These are phyloP conservation scores for Kurtzmaniella quercitrusa DNA, from an alignment of 1,139 yeast species.

Conservation along the genomic window DNA sequence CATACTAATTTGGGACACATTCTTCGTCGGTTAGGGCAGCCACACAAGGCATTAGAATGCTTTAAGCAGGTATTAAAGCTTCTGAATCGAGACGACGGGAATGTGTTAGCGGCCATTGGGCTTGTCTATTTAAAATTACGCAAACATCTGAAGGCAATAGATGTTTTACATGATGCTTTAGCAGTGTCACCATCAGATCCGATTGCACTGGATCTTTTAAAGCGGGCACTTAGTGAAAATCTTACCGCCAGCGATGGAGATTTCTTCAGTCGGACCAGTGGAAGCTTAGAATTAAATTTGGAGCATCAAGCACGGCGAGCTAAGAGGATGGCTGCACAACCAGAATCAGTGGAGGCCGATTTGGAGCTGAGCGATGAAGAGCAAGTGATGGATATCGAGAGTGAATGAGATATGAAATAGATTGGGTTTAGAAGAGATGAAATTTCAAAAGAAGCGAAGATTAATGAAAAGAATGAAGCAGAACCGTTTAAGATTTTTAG, in stretches of 20 bases:
- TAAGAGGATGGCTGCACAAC: slow-evolving; percentile 19
- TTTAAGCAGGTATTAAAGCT: slow-evolving; percentile 73
- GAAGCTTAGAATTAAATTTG: background rate
- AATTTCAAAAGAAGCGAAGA: background rate
- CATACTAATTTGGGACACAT: slow-evolving; percentile 92
- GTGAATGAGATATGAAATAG: too few relatives aligned
- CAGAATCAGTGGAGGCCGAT: slow-evolving; percentile 45
- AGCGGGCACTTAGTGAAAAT: slow-evolving; percentile 75
- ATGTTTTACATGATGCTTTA: slow-evolving; percentile 74
- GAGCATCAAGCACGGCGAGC: background rate
- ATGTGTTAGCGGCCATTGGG: slow-evolving; percentile 80
- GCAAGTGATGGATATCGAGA: slow-evolving; percentile 62
- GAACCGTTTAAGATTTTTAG: too few relatives aligned
- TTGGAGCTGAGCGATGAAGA: slow-evolving; percentile 57
- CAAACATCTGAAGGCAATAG: slow-evolving; percentile 63
- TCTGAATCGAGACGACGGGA: slow-evolving; percentile 65
- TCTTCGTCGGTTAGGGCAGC: slow-evolving; percentile 63
- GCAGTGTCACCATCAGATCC: slow-evolving; percentile 80
- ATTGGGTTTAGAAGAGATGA: background rate
- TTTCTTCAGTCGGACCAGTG: background rate
- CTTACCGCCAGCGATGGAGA: slow-evolving; percentile 14
- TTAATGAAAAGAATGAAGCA: too few relatives aligned
- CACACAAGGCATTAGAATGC: slow-evolving; percentile 64
- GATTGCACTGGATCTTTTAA: slow-evolving; percentile 75
- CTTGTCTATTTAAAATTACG: slow-evolving; percentile 73